A percentile compares a stretch with the other conserved stretches of the same genome.
Conservation (phyloP, 164 flowering plant species). For the Berberis vulgaris region DNA sequence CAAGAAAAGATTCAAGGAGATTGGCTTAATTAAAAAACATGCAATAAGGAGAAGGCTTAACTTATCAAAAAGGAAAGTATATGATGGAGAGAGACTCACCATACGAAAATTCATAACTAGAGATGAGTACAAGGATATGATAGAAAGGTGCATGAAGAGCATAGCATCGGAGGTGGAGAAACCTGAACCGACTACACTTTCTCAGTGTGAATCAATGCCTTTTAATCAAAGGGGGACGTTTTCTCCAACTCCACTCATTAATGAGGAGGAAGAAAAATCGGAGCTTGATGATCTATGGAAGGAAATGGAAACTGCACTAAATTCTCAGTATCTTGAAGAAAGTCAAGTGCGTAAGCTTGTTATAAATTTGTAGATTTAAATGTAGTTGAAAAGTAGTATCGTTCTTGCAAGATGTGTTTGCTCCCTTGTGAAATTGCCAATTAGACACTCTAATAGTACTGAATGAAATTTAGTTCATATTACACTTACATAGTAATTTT, state of each 20-base stretch:
- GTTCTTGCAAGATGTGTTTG: not conserved
- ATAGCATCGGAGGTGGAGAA: conserved; percentile 42
- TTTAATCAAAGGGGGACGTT: conserved; percentile 11
- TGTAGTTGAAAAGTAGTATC: not conserved
- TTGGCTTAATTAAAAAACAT: conserved; percentile 4
- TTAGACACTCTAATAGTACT: too few species aligned
- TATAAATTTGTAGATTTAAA: not conserved
- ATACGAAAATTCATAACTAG: conserved; percentile 23
- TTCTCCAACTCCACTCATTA: not conserved
- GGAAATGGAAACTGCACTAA: conserved; percentile 62
- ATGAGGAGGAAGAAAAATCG: conserved; percentile 35
- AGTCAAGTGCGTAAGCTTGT: conserved; percentile 30
- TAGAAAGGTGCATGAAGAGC: conserved; percentile 59
- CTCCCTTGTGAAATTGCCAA: too few species aligned
- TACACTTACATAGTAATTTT: too few species aligned
- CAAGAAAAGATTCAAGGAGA: conserved; percentile 15
- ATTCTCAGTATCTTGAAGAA: conserved; percentile 33
- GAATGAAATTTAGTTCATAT: too few species aligned
- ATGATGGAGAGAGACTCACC: conserved; percentile 12
- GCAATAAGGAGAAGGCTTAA: conserved; percentile 5
- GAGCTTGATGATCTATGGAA: conserved; percentile 76
- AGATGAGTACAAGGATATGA: conserved; percentile 40
- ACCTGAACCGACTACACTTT: conserved; percentile 31
- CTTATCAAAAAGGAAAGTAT: conserved; percentile 13
- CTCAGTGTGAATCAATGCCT: conserved; percentile 46